These are phyloP conservation scores for Lactarius sp. DNA, from an alignment of 768 basidiomycete genomes.

Conservation along the genomic window DNA sequence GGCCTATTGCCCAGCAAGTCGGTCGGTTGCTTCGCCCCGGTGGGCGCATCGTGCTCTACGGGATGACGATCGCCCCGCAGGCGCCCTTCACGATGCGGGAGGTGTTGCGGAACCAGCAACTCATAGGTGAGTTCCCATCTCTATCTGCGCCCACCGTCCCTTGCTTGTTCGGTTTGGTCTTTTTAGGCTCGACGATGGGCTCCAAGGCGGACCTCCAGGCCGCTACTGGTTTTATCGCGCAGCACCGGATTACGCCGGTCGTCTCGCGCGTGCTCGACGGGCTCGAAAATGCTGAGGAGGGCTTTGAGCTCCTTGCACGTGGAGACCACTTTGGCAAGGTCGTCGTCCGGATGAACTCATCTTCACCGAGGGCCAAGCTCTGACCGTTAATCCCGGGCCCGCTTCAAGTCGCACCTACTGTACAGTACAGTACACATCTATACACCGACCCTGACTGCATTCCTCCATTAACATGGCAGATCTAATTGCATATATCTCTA, in stretches of 20 bases:
- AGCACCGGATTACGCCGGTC: constrained; percentile 64
- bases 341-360: constrained; percentile 45
- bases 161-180: background rate
- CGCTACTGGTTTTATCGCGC: constrained; percentile 62
- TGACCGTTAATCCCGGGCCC: background rate
- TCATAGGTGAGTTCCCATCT: constrained; percentile 53
- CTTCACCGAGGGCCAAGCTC: background rate
- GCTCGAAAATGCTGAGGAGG: constrained; percentile 57
- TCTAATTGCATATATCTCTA: background rate
- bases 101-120: constrained; percentile 66
- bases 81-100: constrained; percentile 73
- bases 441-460: background rate
- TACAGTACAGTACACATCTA: background rate
- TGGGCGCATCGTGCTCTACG: constrained; percentile 37
- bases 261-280: constrained; percentile 69
- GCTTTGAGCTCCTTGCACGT: constrained; percentile 59
- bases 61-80: constrained; percentile 50
- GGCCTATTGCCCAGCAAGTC: constrained; percentile 36
- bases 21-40: constrained; percentile 35
- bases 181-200: constrained; percentile 77
- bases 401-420: background rate
- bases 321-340: constrained; percentile 79
- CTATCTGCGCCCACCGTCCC: background rate
- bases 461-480: background rate
- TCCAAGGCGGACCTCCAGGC: constrained; percentile 67